Evolutionary conservation across 345 rosid species (phyloP).

Genomic region (Turritis glabra): DNA sequence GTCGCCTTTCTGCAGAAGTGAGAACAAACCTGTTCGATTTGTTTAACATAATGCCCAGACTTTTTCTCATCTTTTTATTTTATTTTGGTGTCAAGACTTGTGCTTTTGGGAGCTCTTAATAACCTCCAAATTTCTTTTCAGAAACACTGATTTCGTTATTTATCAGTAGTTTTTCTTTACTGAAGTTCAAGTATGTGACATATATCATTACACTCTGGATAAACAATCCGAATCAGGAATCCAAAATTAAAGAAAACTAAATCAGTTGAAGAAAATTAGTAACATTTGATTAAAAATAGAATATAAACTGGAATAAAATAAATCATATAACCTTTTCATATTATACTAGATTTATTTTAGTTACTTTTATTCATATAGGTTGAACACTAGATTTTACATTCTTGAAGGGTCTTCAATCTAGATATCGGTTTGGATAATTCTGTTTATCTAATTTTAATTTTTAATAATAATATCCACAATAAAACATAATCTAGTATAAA

Average conservation of each 20-base stretch:
- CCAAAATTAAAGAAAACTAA: neutral
- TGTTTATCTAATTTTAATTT: too few relatives aligned
- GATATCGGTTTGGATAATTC: neutral
- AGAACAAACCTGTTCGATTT: conserved; percentile 21
- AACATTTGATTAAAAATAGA: neutral
- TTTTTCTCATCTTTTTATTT: neutral
- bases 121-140: neutral
- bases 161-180: neutral
- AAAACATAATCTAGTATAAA: neutral
- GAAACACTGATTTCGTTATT: conserved; percentile 14
- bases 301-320: neutral
- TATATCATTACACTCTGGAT: too few relatives aligned
- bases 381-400: too few relatives aligned
- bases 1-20: conserved; percentile 80
- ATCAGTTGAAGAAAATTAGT: neutral
- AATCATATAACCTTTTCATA: neutral
- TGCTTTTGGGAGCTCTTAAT: conserved; percentile 15
- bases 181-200: neutral
- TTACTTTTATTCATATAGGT: too few relatives aligned
- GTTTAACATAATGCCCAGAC: neutral
- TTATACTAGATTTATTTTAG: too few relatives aligned
- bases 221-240: too few relatives aligned
- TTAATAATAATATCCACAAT: neutral
- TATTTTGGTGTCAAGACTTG: neutral
- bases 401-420: too few relatives aligned